A percentile compares a stretch with the other conserved stretches of the same genome.
Evolutionary conservation across 257 asterid genomes (phyloP).

Genomic region (Ocimum tenuiflorum): DNA sequence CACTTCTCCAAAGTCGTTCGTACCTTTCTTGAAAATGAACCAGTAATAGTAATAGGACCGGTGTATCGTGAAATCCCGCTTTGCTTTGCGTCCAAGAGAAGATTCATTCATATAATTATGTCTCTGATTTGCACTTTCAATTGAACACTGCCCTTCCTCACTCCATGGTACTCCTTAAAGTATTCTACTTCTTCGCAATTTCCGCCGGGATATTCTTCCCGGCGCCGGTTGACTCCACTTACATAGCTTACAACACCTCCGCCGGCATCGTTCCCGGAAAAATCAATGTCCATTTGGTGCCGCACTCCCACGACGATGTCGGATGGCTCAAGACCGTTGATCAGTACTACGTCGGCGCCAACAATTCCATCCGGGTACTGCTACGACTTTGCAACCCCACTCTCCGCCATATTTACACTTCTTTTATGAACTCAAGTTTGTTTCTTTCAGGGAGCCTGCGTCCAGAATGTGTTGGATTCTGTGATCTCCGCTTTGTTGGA

Average conservation of each 20-base stretch:
- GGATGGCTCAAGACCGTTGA: conserved; percentile 84
- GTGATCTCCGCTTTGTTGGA: conserved; percentile 52
- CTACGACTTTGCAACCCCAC: neutral
- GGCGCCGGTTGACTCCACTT: conserved; percentile 23
- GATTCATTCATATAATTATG: neutral
- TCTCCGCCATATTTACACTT: neutral
- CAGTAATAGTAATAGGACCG: too few relatives aligned
- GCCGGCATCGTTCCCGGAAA: conserved; percentile 33
- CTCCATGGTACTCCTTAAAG: conserved; percentile 19
- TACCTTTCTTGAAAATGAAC: neutral
- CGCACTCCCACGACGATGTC: conserved; percentile 81
- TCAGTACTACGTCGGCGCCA: conserved; percentile 72
- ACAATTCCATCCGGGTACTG: conserved; percentile 59
- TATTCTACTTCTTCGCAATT: conserved; percentile 12
- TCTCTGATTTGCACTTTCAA: neutral
- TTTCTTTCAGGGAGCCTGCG: conserved; percentile 63
- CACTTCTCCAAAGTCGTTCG: neutral
- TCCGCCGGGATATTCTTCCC: conserved; percentile 30
- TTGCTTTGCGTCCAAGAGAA: conserved; percentile 26
- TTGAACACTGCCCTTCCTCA: neutral
- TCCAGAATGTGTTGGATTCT: conserved; percentile 72
- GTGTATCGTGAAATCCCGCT: neutral
- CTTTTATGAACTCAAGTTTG: neutral
- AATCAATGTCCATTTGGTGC: conserved; percentile 67
- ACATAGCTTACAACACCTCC: conserved; percentile 46